phyloP scores from a whole-genome alignment of 352 stramenopile species.

The Phytophthora fragariae region DNA sequence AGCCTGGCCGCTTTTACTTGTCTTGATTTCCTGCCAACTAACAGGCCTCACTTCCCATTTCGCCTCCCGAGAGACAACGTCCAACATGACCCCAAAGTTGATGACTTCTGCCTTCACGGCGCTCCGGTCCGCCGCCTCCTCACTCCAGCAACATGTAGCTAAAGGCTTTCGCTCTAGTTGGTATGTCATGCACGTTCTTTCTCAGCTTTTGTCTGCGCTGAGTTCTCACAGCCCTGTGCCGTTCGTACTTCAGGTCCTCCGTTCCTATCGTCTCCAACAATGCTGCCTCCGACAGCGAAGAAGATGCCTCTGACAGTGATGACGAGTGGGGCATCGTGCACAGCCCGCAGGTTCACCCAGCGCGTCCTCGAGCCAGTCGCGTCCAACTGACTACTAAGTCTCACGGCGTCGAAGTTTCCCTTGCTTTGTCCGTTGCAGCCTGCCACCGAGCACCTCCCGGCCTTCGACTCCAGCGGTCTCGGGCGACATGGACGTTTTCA shows the following conservation, averaged over 20 bases:
- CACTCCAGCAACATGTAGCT: too few species aligned
- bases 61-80: too few species aligned
- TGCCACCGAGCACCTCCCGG: neutral
- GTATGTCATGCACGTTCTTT: too few species aligned
- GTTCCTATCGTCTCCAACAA: neutral
- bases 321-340: neutral
- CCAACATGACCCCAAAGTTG: neutral
- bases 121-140: too few species aligned
- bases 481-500: neutral
- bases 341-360: neutral
- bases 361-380: neutral
- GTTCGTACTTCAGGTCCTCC: neutral
- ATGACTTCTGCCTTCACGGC: too few species aligned
- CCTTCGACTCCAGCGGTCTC: neutral
- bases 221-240: neutral
- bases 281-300: neutral
- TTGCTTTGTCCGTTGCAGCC: neutral
- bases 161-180: too few species aligned
- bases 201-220: neutral
- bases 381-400: neutral
- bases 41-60: neutral
- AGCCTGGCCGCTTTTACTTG: neutral
- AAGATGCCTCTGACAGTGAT: neutral
- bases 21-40: neutral
- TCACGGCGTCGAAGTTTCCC: neutral